Evolutionary conservation across 257 asterid genomes (phyloP).

Genomic region (Osmanthus fragrans): DNA sequence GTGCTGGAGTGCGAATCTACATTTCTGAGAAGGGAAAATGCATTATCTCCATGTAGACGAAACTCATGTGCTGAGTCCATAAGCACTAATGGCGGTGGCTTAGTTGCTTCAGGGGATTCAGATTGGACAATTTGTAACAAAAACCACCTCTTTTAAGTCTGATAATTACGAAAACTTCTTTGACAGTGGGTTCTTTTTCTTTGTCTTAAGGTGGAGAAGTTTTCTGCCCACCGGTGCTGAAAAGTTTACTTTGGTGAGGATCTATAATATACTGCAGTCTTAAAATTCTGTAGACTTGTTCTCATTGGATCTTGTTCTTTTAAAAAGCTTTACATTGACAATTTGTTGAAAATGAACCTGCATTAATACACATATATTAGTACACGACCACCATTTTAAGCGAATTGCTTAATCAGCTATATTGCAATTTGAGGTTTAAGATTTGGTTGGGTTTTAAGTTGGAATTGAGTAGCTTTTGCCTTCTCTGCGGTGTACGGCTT

Average conservation of each 20-base stretch:
- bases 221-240: not conserved
- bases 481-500: not conserved
- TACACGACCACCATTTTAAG: not conserved
- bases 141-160: conserved; percentile 36
- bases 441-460: not conserved
- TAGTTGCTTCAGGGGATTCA: conserved; percentile 70
- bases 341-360: not conserved
- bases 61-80: conserved; percentile 68
- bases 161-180: conserved; percentile 10
- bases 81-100: conserved; percentile 63
- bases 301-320: not conserved
- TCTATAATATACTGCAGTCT: not conserved
- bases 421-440: not conserved
- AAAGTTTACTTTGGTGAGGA: not conserved
- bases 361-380: not conserved
- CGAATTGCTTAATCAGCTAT: not conserved
- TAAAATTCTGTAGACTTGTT: not conserved
- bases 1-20: conserved; percentile 54
- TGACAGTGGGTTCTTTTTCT: conserved; percentile 19
- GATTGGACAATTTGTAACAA: conserved; percentile 57
- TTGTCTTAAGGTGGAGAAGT: not conserved
- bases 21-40: conserved; percentile 36
- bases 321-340: not conserved
- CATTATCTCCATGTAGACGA: conserved; percentile 3
- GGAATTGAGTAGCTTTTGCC: not conserved